Conservation (phyloP, 495 filamentous ascomycete species). For the Penicillium longicatenatum region DNA sequence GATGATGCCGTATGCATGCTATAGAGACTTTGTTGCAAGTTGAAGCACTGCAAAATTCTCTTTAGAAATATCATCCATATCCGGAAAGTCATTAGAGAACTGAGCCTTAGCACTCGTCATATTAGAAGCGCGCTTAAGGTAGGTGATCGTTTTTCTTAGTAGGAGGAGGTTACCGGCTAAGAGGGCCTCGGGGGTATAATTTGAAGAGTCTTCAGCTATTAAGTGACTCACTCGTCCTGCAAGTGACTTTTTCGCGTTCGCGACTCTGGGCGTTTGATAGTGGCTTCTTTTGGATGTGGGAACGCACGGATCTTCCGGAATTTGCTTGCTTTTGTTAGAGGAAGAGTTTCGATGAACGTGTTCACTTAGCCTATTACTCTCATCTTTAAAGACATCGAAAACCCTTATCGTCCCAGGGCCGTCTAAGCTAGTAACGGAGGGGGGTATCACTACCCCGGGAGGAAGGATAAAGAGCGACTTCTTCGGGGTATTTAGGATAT, state of each 20-base stretch:
- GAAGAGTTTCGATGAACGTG: no score
- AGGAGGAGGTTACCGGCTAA: no score
- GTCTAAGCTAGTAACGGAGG: slow-evolving; percentile 15
- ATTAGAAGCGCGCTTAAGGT: not conserved
- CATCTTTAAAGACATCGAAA: slow-evolving; percentile 15
- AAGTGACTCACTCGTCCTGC: no score
- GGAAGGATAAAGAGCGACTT: slow-evolving; percentile 16
- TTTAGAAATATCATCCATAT: not conserved
- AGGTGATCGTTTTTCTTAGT: slow-evolving; percentile 1
- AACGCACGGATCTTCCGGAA: no score
- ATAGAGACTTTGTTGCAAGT: not conserved
- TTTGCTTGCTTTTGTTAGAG: no score
- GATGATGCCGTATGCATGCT: slow-evolving; percentile 6
- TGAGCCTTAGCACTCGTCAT: not conserved
- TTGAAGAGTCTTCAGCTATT: no score
- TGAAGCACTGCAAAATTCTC: not conserved
- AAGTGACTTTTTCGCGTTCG: no score
- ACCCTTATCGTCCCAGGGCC: slow-evolving; percentile 13
- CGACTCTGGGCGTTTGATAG: no score
- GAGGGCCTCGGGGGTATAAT: no score
- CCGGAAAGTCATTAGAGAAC: not conserved
- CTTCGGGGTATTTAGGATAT: slow-evolving; percentile 16
- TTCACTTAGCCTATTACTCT: no score
- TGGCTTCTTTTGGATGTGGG: not conserved
- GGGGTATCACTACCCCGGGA: slow-evolving; percentile 14